These are phyloP conservation scores for Luffa aegyptiaca DNA, from an alignment of 306 rosid genomes.

Conservation along the genomic window DNA sequence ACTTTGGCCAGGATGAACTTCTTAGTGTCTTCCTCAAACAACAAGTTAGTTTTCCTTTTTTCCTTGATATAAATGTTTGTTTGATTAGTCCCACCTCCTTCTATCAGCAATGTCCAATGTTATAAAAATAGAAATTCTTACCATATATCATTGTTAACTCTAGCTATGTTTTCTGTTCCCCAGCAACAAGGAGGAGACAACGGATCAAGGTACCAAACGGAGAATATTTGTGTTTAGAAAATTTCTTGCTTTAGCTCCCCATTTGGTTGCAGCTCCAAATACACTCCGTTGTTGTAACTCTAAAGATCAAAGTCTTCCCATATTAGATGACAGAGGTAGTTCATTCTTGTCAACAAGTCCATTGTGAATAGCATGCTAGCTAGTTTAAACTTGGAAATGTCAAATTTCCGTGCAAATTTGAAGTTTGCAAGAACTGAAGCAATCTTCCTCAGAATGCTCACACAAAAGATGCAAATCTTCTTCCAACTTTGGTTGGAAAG, in stretches of 20 bases:
- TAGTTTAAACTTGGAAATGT: background rate
- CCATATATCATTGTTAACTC: background rate
- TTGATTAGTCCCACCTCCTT: background rate
- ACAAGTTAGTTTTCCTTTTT: constrained; percentile 47
- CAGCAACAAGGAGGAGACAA: constrained; percentile 77
- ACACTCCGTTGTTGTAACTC: constrained; percentile 46
- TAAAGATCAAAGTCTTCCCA: background rate
- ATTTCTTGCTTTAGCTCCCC: constrained; percentile 3
- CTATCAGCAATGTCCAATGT: background rate
- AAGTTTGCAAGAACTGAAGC: background rate
- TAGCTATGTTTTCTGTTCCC: background rate
- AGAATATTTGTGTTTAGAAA: constrained; percentile 70
- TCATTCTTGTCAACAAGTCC: constrained; percentile 1
- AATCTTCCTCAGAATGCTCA: background rate
- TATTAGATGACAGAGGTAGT: constrained; percentile 10
- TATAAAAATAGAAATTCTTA: background rate
- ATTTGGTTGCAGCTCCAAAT: constrained; percentile 22
- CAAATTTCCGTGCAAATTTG: constrained; percentile 8
- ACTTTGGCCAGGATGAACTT: constrained; percentile 83
- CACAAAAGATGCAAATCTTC: background rate
- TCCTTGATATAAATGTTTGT: background rate
- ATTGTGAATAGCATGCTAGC: constrained; percentile 7
- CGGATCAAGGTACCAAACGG: constrained; percentile 61
- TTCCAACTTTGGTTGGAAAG: background rate
- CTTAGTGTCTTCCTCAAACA: constrained; percentile 73